Base-by-base conservation (phyloP, 1,139 yeast genomes). In the Debaryomyces sp. region DNA sequence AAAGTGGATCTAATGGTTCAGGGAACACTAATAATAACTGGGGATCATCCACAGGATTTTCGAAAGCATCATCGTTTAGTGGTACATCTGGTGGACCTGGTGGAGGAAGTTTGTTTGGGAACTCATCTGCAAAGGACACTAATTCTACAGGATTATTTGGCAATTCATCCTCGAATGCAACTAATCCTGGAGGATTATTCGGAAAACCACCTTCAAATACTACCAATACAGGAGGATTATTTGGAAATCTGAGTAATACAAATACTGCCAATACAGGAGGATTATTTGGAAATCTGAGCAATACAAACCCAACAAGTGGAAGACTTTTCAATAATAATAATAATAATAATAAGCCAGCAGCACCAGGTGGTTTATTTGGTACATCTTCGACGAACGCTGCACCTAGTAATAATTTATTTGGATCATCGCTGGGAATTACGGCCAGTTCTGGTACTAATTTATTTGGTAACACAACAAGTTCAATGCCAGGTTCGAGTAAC, bases 11-110 rank as follows among this genome's bases (percentile, higher is more conserved):
- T 15, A 41, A 30, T 38, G 43, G 43, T 10, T 44, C 47, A 6
- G 43, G 43, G 38, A 36, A 51, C 37, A 38, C 40, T 13, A 50
- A 52, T 53, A 61, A 56, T 50, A 61, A 54, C 45, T 63, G 68
- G 69, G 60, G 59, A 32, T 54, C 65, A 17, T 58, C 69, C 4
- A 53, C 61, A 8, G 68, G 68, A 5, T 64, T 66, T 51, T 68
- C 59, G 7, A 50, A 61, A 43, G 43, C 66, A 23, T 54, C 61
- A 12, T 60, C 64, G 3, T 50, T 58, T 26, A 52, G 59, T 36
- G 54, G 51, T 15, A 7, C 30, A 12, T 42, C 52, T 6, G 42
- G 42, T 24, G 37, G 45, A 8, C 17, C 43, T 12, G 13, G 21
- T n/a, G 36, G 45, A 34, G 50, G 50, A 9, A 43, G 50, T 5